These are phyloP conservation scores for Phanerodontia chrysosporium DNA, from an alignment of 768 basidiomycete species.

Conservation along the genomic window DNA sequence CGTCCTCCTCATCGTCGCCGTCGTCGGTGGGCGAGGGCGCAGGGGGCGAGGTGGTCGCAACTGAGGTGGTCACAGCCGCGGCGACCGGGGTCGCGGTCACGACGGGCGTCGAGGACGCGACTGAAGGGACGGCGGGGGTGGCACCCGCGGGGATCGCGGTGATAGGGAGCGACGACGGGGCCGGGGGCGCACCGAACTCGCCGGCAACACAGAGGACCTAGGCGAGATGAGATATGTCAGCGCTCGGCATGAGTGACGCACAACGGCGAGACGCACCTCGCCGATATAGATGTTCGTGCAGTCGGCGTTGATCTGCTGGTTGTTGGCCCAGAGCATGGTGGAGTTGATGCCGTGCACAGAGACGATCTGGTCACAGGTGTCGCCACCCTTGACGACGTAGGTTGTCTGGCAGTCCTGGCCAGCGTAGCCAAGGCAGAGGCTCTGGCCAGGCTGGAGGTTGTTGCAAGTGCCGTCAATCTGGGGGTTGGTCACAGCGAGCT, in stretches of 20 bases:
- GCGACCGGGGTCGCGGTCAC: no score
- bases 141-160: slow-evolving; percentile 21
- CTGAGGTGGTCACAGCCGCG: no score
- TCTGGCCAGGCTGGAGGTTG: slow-evolving; percentile 49
- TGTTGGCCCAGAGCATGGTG: slow-evolving; percentile 51
- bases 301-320: slow-evolving; percentile 52
- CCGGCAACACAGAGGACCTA: slow-evolving; percentile 56
- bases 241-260: not conserved
- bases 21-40: slow-evolving; percentile 23
- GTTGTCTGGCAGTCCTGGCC: slow-evolving; percentile 56
- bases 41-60: slow-evolving; percentile 24
- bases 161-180: slow-evolving; percentile 24
- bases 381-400: slow-evolving; percentile 41
- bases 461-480: slow-evolving; percentile 49
- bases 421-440: slow-evolving; percentile 50
- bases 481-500: slow-evolving; percentile 53
- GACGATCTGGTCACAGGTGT: slow-evolving; percentile 47
- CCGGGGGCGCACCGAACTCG: slow-evolving; percentile 39
- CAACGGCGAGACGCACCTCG: slow-evolving; percentile 34
- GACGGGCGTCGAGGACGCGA: slow-evolving; percentile 3
- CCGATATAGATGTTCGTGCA: slow-evolving; percentile 57
- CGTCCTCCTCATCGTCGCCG: slow-evolving; percentile 28
- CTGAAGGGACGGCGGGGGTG: slow-evolving; percentile 15
- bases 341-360: slow-evolving; percentile 36
- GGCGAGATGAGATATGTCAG: not conserved